A percentile compares a stretch with the other conserved stretches of the same genome.
Evolutionary conservation across 148 eudicot genomes (phyloP).

Genomic region (Rhododendron griersonianum): DNA sequence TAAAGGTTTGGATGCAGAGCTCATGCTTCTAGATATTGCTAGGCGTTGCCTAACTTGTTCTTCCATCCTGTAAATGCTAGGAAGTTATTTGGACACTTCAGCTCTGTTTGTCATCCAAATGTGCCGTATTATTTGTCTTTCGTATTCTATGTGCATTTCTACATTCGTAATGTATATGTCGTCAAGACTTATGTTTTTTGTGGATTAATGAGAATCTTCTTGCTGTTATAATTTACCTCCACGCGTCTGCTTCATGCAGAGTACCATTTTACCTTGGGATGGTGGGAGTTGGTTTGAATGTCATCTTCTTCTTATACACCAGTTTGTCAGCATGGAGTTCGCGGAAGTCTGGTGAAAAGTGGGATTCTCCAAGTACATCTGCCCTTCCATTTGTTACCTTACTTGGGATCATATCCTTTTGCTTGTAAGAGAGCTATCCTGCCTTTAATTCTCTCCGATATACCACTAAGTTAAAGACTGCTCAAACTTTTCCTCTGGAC

Average conservation of each 20-base stretch:
- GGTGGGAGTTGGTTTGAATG: slow-evolving; percentile 50
- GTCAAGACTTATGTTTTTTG: neutral
- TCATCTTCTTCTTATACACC: slow-evolving; percentile 53
- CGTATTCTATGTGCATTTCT: neutral
- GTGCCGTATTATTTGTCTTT: neutral
- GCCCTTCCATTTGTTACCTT: slow-evolving; percentile 66
- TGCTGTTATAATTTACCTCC: neutral
- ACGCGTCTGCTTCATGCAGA: slow-evolving; percentile 39
- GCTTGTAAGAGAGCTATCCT: slow-evolving; percentile 57
- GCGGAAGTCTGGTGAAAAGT: slow-evolving; percentile 59
- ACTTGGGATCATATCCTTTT: slow-evolving; percentile 70
- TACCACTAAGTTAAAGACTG: neutral
- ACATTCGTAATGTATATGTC: neutral
- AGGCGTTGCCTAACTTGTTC: neutral
- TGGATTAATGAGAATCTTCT: neutral
- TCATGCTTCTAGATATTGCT: neutral
- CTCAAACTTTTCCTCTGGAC: slow-evolving; percentile 9
- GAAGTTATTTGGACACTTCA: neutral
- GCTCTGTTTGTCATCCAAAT: neutral
- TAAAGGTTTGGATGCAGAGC: neutral
- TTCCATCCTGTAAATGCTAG: neutral
- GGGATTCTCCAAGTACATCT: slow-evolving; percentile 62
- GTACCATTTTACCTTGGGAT: slow-evolving; percentile 77
- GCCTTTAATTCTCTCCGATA: neutral
- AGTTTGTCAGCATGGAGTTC: slow-evolving; percentile 55